Evolutionary conservation across 1,139 yeast species (phyloP).

Genomic region (Kurtzmaniella natalensis): DNA sequence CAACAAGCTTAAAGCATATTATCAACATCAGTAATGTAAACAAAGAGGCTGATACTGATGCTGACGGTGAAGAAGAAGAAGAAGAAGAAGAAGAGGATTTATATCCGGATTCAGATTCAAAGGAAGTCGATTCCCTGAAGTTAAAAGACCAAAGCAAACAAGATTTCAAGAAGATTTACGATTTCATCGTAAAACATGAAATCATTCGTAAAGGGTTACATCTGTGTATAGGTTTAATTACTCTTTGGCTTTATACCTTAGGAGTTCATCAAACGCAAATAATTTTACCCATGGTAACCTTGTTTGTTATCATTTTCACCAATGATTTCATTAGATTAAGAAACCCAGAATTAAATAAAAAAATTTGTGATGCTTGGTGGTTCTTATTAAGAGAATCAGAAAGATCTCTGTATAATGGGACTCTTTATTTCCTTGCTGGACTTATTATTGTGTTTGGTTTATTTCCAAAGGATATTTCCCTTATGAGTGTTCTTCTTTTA

Average conservation of each 20-base stretch:
- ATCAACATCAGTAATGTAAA: too few species aligned
- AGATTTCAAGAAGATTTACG: constrained; percentile 28
- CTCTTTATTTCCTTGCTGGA: constrained; percentile 80
- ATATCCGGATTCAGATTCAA: background rate
- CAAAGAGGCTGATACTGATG: constrained; percentile 12
- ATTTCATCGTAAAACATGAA: constrained; percentile 71
- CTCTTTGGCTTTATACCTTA: constrained; percentile 64
- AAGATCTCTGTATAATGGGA: constrained; percentile 69
- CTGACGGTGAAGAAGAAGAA: constrained; percentile 8
- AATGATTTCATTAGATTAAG: constrained; percentile 69
- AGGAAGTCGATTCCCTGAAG: constrained; percentile 1
- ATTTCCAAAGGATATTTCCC: constrained; percentile 76
- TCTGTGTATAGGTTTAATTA: constrained; percentile 79
- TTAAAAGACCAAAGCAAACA: background rate
- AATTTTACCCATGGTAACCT: constrained; percentile 51
- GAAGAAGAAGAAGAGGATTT: constrained; percentile 2
- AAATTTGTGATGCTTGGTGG: constrained; percentile 65
- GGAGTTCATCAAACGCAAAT: constrained; percentile 57
- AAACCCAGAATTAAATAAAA: constrained; percentile 54
- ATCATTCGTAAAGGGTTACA: constrained; percentile 84
- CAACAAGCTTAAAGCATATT: too few species aligned
- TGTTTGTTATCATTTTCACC: constrained; percentile 53
- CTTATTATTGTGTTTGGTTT: constrained; percentile 61
- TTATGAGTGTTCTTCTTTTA: constrained; percentile 70
- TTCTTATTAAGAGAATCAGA: constrained; percentile 83